Evolutionary conservation across 2,329 filamentous ascomycete species (phyloP), one percentile per base, ranked within the genome.

Genomic region (Monosporascus sp.): DNA sequence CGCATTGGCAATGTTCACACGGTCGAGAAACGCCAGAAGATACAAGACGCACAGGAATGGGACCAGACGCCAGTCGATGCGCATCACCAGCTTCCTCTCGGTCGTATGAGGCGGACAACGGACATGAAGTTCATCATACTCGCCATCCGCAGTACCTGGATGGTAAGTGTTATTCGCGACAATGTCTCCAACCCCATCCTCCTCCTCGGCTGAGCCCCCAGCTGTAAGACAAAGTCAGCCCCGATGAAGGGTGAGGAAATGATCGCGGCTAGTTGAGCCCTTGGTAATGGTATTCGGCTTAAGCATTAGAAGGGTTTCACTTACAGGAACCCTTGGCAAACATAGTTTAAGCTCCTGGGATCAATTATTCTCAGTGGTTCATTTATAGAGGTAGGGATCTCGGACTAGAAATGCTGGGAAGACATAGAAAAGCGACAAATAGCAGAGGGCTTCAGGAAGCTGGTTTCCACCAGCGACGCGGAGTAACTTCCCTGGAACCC

Each of bases 1-100:
- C 27, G 88, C 89, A 70, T 92, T 92, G 68, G 84, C 85, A 62
- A 93, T 89, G 66, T 92, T 93, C 65, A 91, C 87, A 47, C 88
- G 78, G 66, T 86, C 78, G 65, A 63, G 55, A 54, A 68, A 69
- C 8, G 67, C 67, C 27, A 69, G 54, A 6, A 69, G 62, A 49
- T 69, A 69, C 67, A 92, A 75, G 55, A 91, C 74, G 65, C 82
- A 86, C 51, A 93, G 74, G 59, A 86, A 87, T 0, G 89, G 89
- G 50, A 93, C 74, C 49, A 93, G 77, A 59, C 81, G 83, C 58
- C 84, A 67, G 67, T 92, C 89, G 64, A 92, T 85, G 70, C 85
- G 87, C 56, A 77, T 70, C 72, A 89, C 79, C 54, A 93, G 75
- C 62, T 75, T 80, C 58, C 77, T 74, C 72, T 90, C 86, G 2